Base-by-base conservation (phyloP, 140 eudicot species). In the Eryngium alpinum region DNA sequence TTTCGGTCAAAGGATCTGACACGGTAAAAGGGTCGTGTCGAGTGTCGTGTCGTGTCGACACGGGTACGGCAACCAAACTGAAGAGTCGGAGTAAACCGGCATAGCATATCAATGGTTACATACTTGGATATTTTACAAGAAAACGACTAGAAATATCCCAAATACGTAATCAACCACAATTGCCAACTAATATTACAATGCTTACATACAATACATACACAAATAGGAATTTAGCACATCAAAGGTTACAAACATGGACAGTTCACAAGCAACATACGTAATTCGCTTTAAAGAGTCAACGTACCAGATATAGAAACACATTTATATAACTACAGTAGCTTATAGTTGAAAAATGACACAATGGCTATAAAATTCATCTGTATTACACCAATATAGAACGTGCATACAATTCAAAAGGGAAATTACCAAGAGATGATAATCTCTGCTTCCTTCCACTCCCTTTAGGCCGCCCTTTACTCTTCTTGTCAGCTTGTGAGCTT, bases 391-490 rank as follows among this genome's bases (percentile, higher is more conserved):
- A 53, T 29, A 66, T 56, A 62, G 53, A 84, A 43, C 57, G 46
- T 38, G 7, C 46, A 38, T 19, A 69, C 15, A 25, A 63, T 65
- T 60, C 44, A 17, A 77, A 71, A 78, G 72, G 31, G 71, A 59
- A 56, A 84, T 83, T 81, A 89, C 99, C 97, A 87, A 88, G 90
- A 75, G 90, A 86, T 7, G 98, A 92, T 74, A 92, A 90, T 56
- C 85, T 87, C 69, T 91, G 97, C 77, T 92, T 92, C 93, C 97
- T 84, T 69, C 99, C 97, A 82, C 83, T 90, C 43, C 99, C 99
- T 77, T 83, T 94, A 32, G 97, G 98, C 81, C 98, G 79, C 14
- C 99, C 99, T 56, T 91, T 87, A 62, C 78, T 79, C 80, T 82
- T 84, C 22, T 84, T 90, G 29, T 86, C 83, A 7, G 46, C 46